Conservation (phyloP, 495 filamentous ascomycete species). For the Aspergillus nidulans region DNA sequence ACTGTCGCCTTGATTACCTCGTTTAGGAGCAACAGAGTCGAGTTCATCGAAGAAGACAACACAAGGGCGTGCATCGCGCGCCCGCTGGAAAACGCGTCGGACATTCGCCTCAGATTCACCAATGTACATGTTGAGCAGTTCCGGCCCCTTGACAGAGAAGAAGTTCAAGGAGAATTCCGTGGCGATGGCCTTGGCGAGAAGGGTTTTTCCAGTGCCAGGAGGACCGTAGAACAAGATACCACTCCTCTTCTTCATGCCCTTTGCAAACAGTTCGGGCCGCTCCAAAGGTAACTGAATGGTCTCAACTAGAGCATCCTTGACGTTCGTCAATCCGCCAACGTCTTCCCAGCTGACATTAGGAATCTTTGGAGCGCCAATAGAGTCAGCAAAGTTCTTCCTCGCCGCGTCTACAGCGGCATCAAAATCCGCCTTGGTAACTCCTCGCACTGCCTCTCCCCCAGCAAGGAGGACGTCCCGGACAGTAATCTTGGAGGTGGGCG, state of each 20-base stretch:
- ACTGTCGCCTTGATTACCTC: slow-evolving; percentile 95
- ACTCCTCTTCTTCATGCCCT: slow-evolving; percentile 97
- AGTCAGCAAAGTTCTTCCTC: slow-evolving; percentile 93
- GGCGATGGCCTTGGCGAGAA: slow-evolving; percentile 95
- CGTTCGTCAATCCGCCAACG: slow-evolving; percentile 87
- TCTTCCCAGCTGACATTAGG: slow-evolving; percentile 96
- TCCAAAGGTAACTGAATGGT: slow-evolving; percentile 94
- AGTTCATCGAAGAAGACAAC: slow-evolving; percentile 99
- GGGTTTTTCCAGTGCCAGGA: slow-evolving; percentile 92
- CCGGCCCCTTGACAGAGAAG: slow-evolving; percentile 97
- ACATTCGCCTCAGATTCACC: slow-evolving; percentile 98
- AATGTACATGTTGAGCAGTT: slow-evolving; percentile 99
- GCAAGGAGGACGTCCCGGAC: slow-evolving; percentile 80
- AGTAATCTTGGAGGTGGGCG: slow-evolving; percentile 44
- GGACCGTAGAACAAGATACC: slow-evolving; percentile 98
- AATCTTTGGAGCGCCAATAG: slow-evolving; percentile 97
- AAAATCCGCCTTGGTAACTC: slow-evolving; percentile 82
- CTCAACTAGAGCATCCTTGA: slow-evolving; percentile 93
- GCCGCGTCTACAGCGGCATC: slow-evolving; percentile 88
- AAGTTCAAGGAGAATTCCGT: slow-evolving; percentile 99
- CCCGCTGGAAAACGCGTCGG: slow-evolving; percentile 89
- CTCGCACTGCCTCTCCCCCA: slow-evolving; percentile 75
- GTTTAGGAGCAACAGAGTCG: slow-evolving; percentile 94
- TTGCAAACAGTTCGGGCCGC: slow-evolving; percentile 90
- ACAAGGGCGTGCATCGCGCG: slow-evolving; percentile 90